These are phyloP conservation scores for Emiliania huxleyi DNA, from an alignment of 78 protist genomes.

Conservation along the genomic window DNA sequence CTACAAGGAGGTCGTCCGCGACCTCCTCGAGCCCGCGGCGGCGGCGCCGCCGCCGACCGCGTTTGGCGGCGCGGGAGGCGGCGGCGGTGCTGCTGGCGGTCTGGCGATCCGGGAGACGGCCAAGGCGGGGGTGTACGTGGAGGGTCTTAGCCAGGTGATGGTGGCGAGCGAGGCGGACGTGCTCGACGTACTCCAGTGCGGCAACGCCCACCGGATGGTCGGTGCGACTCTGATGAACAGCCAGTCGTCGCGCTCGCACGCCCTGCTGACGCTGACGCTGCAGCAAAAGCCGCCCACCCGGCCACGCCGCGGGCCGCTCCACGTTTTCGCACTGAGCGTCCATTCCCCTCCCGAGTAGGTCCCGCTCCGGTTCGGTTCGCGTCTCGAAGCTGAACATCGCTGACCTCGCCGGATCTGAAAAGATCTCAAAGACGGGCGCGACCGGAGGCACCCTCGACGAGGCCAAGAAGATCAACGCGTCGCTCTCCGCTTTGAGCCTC, in stretches of 20 bases:
- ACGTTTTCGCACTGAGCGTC: no score
- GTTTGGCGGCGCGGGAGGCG: no score
- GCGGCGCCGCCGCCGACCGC: no score
- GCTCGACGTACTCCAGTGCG: not conserved
- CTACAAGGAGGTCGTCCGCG: constrained; percentile 2
- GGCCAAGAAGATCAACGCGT: constrained; percentile 60
- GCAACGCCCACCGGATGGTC: constrained; percentile 32
- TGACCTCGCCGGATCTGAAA: constrained; percentile 49
- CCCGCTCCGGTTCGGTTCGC: not conserved
- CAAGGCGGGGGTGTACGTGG: not conserved
- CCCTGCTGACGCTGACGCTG: constrained; percentile 51
- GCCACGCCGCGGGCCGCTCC: no score
- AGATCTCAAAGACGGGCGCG: constrained; percentile 21
- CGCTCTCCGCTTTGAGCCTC: constrained; percentile 71
- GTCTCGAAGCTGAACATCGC: constrained; percentile 34
- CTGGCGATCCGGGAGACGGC: not conserved
- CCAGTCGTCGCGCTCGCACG: constrained; percentile 65
- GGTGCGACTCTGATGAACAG: constrained; percentile 63
- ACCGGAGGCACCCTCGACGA: constrained; percentile 72
- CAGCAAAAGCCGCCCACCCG: not conserved
- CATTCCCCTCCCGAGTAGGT: not conserved
- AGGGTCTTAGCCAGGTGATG: not conserved
- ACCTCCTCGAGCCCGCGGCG: not conserved
- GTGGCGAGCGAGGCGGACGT: not conserved
- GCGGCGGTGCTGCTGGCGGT: not conserved